phyloP scores from a whole-genome alignment of 805 yeast species.

The Clavispora phyllophila region DNA sequence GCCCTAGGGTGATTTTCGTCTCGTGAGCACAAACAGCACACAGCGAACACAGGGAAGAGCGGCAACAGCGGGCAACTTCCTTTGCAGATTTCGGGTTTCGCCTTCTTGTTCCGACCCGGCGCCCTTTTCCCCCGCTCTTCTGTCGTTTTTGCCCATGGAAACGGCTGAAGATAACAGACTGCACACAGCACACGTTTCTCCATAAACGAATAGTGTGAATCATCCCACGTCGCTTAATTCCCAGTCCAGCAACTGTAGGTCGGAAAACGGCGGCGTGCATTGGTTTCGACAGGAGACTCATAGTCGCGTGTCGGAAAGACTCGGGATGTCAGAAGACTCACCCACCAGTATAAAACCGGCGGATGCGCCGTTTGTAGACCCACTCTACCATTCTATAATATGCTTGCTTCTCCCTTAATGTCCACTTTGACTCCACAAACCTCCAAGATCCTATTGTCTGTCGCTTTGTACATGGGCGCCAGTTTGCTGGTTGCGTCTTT shows the following conservation, averaged over 20 bases:
- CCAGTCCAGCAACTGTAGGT: background rate
- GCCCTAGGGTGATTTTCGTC: background rate
- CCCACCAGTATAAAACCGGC: background rate
- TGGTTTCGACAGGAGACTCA: background rate
- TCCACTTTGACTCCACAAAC: slow-evolving; percentile 9
- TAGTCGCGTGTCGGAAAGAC: background rate
- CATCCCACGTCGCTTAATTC: background rate
- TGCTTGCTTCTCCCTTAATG: slow-evolving; percentile 1
- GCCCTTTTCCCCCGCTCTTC: background rate
- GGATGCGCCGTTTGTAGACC: background rate
- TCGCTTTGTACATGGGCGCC: slow-evolving; percentile 21
- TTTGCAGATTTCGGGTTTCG: background rate
- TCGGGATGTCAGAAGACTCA: background rate
- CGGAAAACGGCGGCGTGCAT: background rate
- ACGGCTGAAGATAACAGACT: background rate
- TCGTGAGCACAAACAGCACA: background rate
- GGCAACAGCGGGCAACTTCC: background rate
- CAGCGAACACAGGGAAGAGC: background rate
- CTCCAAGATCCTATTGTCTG: slow-evolving; percentile 17
- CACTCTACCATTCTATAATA: background rate
- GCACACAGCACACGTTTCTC: background rate
- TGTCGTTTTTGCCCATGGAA: background rate
- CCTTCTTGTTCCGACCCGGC: background rate
- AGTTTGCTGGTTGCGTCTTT: slow-evolving; percentile 24
- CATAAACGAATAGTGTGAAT: background rate